phyloP scores from a whole-genome alignment of 345 rosid species.

The Murraya koenigii region DNA sequence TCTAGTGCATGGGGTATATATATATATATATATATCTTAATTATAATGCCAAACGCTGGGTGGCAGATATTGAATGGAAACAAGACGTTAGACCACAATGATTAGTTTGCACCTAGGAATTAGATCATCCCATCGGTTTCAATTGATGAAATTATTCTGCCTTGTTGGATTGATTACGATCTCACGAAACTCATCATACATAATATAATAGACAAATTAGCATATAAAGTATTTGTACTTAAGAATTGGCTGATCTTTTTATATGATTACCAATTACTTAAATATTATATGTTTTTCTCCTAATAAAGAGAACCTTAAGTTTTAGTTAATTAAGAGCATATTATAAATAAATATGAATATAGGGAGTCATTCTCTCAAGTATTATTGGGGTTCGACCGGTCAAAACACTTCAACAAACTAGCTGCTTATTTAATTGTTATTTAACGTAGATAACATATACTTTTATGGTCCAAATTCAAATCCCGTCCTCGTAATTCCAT shows the following conservation, averaged over 20 bases:
- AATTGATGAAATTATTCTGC: not conserved
- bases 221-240: not conserved
- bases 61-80: not conserved
- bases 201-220: not conserved
- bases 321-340: too few relatives aligned
- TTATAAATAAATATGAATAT: too few relatives aligned
- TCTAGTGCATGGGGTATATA: not conserved
- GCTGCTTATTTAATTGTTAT: not conserved
- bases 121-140: not conserved
- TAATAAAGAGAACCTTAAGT: too few relatives aligned
- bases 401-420: not conserved
- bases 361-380: too few relatives aligned
- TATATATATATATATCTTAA: too few relatives aligned
- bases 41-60: not conserved
- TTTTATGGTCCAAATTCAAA: not conserved
- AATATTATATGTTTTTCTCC: too few relatives aligned
- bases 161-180: not conserved
- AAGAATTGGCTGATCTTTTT: not conserved
- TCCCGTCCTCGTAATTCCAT: not conserved
- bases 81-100: not conserved
- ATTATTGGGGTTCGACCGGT: not conserved
- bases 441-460: too few relatives aligned
- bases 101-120: not conserved
- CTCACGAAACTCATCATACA: not conserved
- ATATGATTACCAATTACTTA: too few relatives aligned